Percentiles rank a stretch among this genome's conserved stretches.
These are phyloP conservation scores for Geranium incanum DNA, from an alignment of 441 rosid species.

Conservation along the genomic window DNA sequence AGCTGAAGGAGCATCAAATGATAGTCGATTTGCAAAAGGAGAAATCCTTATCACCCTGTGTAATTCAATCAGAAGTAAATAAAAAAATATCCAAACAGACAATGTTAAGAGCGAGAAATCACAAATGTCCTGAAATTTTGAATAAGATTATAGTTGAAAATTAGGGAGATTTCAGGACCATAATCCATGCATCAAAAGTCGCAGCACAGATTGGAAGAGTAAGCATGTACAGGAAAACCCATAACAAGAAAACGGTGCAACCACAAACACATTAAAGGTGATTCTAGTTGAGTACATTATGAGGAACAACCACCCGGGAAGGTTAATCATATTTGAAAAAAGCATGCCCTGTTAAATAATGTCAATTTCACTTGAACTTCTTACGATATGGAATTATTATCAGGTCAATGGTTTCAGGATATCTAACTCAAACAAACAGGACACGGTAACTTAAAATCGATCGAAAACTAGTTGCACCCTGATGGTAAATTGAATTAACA, in stretches of 20 bases:
- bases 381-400: neutral
- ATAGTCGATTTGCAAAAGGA: slow-evolving; percentile 96
- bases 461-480: neutral
- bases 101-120: neutral
- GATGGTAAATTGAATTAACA: neutral
- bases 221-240: neutral
- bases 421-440: neutral
- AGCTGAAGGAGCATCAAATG: slow-evolving; percentile 87
- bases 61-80: slow-evolving; percentile 14
- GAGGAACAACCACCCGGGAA: neutral
- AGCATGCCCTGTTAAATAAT: neutral
- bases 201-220: neutral
- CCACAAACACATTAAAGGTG: neutral
- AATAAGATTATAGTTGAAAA: neutral
- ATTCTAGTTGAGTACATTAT: neutral
- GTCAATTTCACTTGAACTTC: neutral
- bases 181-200: neutral
- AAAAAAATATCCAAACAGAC: neutral
- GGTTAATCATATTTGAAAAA: neutral
- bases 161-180: neutral
- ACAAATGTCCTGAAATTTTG: neutral
- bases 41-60: slow-evolving; percentile 94
- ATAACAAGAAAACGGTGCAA: neutral
- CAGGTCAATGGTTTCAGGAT: neutral
- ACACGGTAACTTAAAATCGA: neutral